Evolutionary conservation across 805 yeast genomes (phyloP), one percentile per base, ranked within the genome.

Genomic region (Candida saitoana): DNA sequence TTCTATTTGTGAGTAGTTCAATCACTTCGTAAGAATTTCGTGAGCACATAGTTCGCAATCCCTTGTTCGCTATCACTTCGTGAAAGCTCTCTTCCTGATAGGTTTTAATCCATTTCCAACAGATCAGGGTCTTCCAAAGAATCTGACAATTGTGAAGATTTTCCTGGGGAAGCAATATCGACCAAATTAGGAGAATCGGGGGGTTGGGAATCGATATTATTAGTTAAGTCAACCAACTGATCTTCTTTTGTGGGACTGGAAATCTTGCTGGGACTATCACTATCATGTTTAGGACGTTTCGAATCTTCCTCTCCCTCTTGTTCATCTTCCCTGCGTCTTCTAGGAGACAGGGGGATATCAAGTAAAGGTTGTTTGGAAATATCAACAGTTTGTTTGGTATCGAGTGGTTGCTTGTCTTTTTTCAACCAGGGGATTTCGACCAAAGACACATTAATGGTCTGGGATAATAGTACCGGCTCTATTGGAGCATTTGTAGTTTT

Each of bases 361-460:
- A 9, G 15, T 4, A 6, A 7, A 7, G 27, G 27, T n/a, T n/a
- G n/a, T n/a, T 19, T 9, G 35, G 7, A 17, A 19, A 19, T 14
- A 11, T 19, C 12, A 36, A 16, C 33, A 11, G 37, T 24, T n/a
- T 15, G 16, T 27, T 14, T n/a, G 34, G 17, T 16, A 12, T 19
- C 17, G 38, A 32, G n/a, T 34, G 18, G 27, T 18, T 16, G 25
- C 18, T 42, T 45, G 47, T 20, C 14, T 5, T 18, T 17, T 18
- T 49, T 51, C 27, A 60, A 44, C 67, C 67, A 62, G 6, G 65
- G 63, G 8, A 62, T 62, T 36, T 51, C 57, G 5, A 57, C 54
- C 43, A 62, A 47, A 2, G 55, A 52, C 3, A 57, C 43, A 18
- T 42, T 52, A n/a, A 39, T n/a, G 22, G 42, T 36, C 8, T 40